Evolutionary conservation across 129 eudicot species (phyloP), one percentile per base, ranked within the genome.

Genomic region (Flaveria sonorensis): DNA sequence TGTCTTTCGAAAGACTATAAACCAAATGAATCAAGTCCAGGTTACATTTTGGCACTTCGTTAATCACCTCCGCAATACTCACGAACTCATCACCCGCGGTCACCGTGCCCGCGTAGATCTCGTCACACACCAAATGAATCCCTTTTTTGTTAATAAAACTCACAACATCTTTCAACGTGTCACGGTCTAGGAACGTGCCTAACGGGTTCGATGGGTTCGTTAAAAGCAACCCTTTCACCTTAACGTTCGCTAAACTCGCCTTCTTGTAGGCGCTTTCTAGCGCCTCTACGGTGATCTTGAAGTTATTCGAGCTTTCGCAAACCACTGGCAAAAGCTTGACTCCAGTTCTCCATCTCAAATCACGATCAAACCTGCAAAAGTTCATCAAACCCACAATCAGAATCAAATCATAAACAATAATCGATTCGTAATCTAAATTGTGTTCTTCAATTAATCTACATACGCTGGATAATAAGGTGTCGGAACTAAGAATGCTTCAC

Each of bases 401-500:
- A 43, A 10, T 10, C 16, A 19, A 3, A 39, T 24, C 3, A 3
- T 8, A 45, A 45, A 10, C 50, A 45, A 45, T 1, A 45, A 45
- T 45, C 12, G 13, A 45, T 9, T 45, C 7, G 5, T 36, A 7
- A 36, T 36, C 40, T 0, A 36, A 36, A 36, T 36, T 36, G 40
- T 36, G 40, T 36, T 36, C 40, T 36, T 36, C 7, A 36, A 36
- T 50, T 50, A 13, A 13, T 20, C 18, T 79, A 32, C 77, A 0
- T 85, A 85, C 92, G 82, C 92, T 39, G 92, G 89, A 78, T 88
- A 88, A 64, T 88, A 88, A 43, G 92, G 92, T 0, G 92, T 80
- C 0, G 92, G 92, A 24, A 88, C 90, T 30, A 85, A 68, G 72
- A 88, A 83, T 0, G 88, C 92, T 21, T 88, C 90, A 13, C 90